phyloP scores from a whole-genome alignment of 2,329 filamentous ascomycete species.

The Trichoderma polysporum region DNA sequence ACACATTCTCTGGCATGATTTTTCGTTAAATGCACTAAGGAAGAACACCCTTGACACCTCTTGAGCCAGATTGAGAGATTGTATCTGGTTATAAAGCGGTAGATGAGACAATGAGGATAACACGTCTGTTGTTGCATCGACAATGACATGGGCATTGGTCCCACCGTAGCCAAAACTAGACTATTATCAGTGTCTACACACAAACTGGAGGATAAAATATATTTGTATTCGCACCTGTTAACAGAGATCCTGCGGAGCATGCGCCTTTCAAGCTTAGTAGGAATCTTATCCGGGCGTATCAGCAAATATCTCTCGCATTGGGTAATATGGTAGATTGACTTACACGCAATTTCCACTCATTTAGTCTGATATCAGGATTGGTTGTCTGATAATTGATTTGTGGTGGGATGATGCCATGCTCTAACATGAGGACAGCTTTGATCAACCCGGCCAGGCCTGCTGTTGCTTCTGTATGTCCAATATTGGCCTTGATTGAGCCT shows the following conservation, averaged over 20 bases:
- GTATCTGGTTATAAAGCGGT: background rate
- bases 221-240: too few species aligned
- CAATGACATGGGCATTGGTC: conserved; percentile 46
- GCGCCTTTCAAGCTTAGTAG: too few species aligned
- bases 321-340: too few species aligned
- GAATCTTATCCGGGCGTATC: too few species aligned
- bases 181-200: conserved; percentile 31
- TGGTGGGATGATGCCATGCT: conserved; percentile 29
- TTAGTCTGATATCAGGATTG: too few species aligned
- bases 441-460: conserved; percentile 28
- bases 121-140: conserved; percentile 28
- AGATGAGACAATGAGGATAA: background rate
- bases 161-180: conserved; percentile 42
- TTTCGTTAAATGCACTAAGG: background rate
- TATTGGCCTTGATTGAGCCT: conserved; percentile 31
- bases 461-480: conserved; percentile 31
- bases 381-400: too few species aligned
- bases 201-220: conserved; percentile 27
- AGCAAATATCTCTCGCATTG: too few species aligned
- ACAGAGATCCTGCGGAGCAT: too few species aligned
- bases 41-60: background rate
- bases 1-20: background rate
- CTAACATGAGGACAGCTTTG: conserved; percentile 12
- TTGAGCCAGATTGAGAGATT: background rate
- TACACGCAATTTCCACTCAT: too few species aligned